Conservation (phyloP, 805 yeast species). For the Hanseniaspora lindneri region DNA sequence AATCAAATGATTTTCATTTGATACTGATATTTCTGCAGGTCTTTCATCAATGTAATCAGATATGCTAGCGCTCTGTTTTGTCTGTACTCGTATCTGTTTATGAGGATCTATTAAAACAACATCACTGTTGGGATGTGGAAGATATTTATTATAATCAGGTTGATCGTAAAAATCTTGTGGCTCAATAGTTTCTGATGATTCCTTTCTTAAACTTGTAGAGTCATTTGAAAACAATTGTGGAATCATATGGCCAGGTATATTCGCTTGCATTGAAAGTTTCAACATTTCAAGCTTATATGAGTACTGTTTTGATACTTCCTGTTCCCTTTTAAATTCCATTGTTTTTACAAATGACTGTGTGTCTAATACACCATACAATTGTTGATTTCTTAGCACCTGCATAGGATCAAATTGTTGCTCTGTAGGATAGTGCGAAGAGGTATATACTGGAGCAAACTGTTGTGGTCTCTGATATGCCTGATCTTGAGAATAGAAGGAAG, state of each 20-base stretch:
- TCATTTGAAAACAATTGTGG: slow-evolving; percentile 41
- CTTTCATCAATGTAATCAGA: neutral
- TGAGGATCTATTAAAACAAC: slow-evolving; percentile 10
- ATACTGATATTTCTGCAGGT: neutral
- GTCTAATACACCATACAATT: neutral
- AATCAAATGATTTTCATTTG: neutral
- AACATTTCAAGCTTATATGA: slow-evolving; percentile 54
- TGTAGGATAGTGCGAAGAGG: neutral
- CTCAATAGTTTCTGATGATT: neutral
- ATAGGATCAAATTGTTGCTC: neutral
- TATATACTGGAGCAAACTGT: neutral
- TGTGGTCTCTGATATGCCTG: neutral
- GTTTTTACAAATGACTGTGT: slow-evolving; percentile 39
- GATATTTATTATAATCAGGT: neutral
- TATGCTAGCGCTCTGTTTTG: neutral
- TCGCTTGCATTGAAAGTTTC: slow-evolving; percentile 47
- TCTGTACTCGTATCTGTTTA: slow-evolving; percentile 11
- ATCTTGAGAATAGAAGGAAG: neutral
- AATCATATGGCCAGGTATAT: slow-evolving; percentile 53
- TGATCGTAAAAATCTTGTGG: neutral
- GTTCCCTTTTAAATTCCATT: slow-evolving; percentile 50
- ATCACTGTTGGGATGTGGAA: slow-evolving; percentile 16
- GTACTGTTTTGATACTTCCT: slow-evolving; percentile 74
- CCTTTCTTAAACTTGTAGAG: neutral
- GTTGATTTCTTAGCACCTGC: neutral